Conservation (phyloP, 306 rosid species). For the Quercus bicolor region DNA sequence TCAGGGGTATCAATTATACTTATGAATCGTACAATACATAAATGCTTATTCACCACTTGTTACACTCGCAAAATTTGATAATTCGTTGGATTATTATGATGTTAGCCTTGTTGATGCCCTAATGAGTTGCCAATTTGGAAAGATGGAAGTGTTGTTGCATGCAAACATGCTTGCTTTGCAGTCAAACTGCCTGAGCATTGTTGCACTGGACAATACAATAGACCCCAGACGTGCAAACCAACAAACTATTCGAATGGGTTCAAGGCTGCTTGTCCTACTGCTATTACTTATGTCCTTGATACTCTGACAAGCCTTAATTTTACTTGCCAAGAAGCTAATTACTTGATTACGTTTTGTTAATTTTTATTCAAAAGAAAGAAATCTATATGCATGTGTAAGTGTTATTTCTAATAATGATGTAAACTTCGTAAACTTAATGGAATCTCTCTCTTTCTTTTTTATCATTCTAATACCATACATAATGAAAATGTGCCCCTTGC, state of each 20-base stretch:
- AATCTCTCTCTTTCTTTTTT: too few relatives aligned
- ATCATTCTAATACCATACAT: too few relatives aligned
- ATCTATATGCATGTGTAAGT: background rate
- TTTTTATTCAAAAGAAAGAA: background rate
- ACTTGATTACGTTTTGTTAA: constrained; percentile 54
- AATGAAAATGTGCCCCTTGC: too few relatives aligned
- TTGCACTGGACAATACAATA: constrained; percentile 43
- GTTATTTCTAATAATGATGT: too few relatives aligned
- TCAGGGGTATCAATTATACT: too few relatives aligned
- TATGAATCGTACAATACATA: too few relatives aligned
- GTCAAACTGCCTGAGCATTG: constrained; percentile 46
- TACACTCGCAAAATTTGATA: constrained; percentile 63
- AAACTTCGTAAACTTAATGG: too few relatives aligned
- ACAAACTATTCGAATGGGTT: constrained; percentile 44
- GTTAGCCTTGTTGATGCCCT: constrained; percentile 33
- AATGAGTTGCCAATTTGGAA: constrained; percentile 32
- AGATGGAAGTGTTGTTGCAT: constrained; percentile 34
- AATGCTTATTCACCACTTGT: constrained; percentile 27
- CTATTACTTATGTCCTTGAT: constrained; percentile 64
- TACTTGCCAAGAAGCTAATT: constrained; percentile 50
- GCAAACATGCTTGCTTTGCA: constrained; percentile 55
- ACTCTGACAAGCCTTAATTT: constrained; percentile 58
- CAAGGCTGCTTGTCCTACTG: constrained; percentile 54
- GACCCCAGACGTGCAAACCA: constrained; percentile 39
- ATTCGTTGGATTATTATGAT: constrained; percentile 49